Evolutionary conservation across 306 rosid genomes (phyloP).

Genomic region (Corylus heterophylla): DNA sequence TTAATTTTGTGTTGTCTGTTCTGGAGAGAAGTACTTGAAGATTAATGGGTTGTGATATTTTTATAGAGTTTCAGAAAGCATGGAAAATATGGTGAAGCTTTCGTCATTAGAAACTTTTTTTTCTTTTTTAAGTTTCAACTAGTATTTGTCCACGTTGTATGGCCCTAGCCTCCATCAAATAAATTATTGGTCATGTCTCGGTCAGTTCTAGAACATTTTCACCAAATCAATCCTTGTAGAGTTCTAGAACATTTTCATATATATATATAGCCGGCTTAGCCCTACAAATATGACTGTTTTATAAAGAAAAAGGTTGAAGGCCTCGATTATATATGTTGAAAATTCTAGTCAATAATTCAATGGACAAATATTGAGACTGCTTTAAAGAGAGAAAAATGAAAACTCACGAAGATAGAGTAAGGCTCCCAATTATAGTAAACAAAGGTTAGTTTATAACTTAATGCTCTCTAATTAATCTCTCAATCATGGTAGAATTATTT

Average conservation of each 20-base stretch:
- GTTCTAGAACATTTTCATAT: no score
- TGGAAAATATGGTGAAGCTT: not conserved
- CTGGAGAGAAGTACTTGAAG: not conserved
- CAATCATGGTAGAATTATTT: no score
- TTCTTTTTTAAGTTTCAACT: not conserved
- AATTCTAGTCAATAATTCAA: no score
- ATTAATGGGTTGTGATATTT: not conserved
- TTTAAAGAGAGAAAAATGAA: no score
- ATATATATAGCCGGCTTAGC: no score
- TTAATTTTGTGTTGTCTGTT: not conserved
- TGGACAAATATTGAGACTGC: no score
- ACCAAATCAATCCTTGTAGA: not conserved
- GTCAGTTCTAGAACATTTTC: not conserved
- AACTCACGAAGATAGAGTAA: no score
- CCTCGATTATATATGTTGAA: not conserved
- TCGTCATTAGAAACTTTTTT: not conserved
- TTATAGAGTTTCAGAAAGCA: slow-evolving; percentile 12
- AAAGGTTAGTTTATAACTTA: no score
- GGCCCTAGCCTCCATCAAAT: not conserved
- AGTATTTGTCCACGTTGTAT: not conserved
- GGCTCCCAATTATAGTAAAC: no score
- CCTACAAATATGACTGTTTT: no score
- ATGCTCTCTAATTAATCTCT: no score
- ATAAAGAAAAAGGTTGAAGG: no score
- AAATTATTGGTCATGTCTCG: not conserved